phyloP scores from a whole-genome alignment of 176 grass and related monocot species.

The Musa beccarii region DNA sequence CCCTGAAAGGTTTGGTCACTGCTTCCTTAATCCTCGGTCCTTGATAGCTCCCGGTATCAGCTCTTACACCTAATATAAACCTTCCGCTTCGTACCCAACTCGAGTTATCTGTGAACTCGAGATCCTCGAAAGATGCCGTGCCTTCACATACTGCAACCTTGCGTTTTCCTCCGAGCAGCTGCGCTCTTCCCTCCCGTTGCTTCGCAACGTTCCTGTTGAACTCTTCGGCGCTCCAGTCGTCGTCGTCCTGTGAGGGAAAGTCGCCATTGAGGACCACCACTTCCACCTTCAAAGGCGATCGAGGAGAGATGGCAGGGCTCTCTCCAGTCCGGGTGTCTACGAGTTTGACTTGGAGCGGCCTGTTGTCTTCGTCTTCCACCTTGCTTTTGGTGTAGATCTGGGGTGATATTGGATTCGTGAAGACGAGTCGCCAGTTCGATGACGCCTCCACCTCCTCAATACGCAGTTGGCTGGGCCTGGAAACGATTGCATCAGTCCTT shows the following conservation, averaged over 20 bases:
- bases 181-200: conserved; percentile 24
- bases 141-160: conserved; percentile 31
- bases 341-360: background rate
- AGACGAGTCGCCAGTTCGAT: background rate
- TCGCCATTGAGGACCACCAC: conserved; percentile 45
- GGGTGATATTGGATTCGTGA: background rate
- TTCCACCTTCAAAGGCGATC: conserved; percentile 17
- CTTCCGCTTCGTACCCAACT: conserved; percentile 30
- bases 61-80: conserved; percentile 41
- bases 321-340: background rate
- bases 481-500: too few species aligned
- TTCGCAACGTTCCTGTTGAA: conserved; percentile 23
- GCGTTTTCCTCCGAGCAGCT: conserved; percentile 24
- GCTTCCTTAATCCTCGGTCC: conserved; percentile 29
- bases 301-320: background rate
- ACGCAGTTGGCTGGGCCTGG: background rate
- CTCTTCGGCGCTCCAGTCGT: conserved; percentile 26
- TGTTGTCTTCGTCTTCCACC: background rate
- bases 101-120: conserved; percentile 44
- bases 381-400: conserved; percentile 6
- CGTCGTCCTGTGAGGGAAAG: conserved; percentile 22
- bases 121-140: background rate
- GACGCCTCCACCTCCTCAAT: background rate
- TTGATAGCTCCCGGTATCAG: conserved; percentile 12
- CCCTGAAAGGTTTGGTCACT: conserved; percentile 36